These are phyloP conservation scores for Solanum hybrid DNA, from an alignment of 305 asterid species.

Conservation along the genomic window DNA sequence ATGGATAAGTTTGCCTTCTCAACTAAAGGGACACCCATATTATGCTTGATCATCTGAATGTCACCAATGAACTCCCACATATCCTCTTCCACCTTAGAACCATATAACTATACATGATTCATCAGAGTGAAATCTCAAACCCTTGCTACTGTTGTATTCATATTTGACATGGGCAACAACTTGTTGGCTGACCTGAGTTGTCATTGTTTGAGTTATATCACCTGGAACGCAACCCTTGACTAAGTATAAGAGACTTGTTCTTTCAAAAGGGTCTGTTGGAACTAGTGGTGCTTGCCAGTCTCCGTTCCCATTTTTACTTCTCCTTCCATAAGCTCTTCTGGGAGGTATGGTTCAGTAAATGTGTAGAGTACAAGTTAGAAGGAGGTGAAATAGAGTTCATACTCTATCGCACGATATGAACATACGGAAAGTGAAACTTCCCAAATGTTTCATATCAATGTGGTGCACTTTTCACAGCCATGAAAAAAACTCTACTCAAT, in stretches of 20 bases:
- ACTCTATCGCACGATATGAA: not conserved
- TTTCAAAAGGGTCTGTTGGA: not conserved
- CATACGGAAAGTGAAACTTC: not conserved
- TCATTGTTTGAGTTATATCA: not conserved
- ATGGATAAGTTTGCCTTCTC: not conserved
- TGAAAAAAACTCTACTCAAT: not conserved
- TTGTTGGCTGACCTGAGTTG: not conserved
- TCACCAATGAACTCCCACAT: not conserved
- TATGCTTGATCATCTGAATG: too few relatives aligned
- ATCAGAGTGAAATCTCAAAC: not conserved
- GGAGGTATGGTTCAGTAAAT: not conserved
- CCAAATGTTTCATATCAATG: not conserved
- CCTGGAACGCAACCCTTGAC: not conserved
- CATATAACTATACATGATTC: not conserved
- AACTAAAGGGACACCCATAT: not conserved
- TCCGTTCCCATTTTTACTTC: not conserved
- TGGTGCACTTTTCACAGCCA: not conserved
- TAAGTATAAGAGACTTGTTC: not conserved
- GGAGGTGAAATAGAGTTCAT: not conserved
- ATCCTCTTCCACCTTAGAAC: not conserved
- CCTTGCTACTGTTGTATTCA: not conserved
- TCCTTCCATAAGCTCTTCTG: not conserved
- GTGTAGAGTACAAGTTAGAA: not conserved
- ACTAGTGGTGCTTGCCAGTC: not conserved
- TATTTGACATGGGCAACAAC: not conserved